phyloP scores from a whole-genome alignment of 257 asterid genomes.

The Solanum ahanhuiri region DNA sequence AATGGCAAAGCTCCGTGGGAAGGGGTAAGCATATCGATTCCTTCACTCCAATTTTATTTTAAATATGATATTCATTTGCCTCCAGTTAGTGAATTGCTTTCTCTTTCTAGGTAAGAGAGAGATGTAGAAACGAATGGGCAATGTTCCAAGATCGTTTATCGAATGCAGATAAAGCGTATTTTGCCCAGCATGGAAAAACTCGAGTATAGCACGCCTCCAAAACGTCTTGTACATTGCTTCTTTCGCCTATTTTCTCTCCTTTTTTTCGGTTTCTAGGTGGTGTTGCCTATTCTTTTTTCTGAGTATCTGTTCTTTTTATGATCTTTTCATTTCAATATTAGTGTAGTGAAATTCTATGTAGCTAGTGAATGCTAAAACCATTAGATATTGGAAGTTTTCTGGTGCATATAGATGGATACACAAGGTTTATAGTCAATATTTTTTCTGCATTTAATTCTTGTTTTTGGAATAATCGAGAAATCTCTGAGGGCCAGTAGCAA shows the following conservation, averaged over 20 bases:
- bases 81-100: background rate
- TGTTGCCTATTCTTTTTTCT: background rate
- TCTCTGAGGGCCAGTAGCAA: background rate
- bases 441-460: background rate
- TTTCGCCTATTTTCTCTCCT: background rate
- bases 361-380: background rate
- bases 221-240: conserved; percentile 5
- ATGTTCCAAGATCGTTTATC: conserved; percentile 91
- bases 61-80: background rate
- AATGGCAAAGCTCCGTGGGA: conserved; percentile 87
- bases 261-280: background rate
- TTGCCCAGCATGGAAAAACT: conserved; percentile 40
- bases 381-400: background rate
- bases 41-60: background rate
- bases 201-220: background rate
- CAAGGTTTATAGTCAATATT: background rate
- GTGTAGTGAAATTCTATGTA: background rate
- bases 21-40: conserved; percentile 58
- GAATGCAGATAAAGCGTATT: conserved; percentile 70
- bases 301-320: background rate
- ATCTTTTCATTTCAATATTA: background rate
- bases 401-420: conserved; percentile 1
- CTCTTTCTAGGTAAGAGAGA: conserved; percentile 66
- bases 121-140: conserved; percentile 93
- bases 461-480: background rate